Evolutionary conservation across 2,329 filamentous ascomycete species (phyloP), one percentile per base, ranked within the genome.

Genomic region (Didymella pomorum): DNA sequence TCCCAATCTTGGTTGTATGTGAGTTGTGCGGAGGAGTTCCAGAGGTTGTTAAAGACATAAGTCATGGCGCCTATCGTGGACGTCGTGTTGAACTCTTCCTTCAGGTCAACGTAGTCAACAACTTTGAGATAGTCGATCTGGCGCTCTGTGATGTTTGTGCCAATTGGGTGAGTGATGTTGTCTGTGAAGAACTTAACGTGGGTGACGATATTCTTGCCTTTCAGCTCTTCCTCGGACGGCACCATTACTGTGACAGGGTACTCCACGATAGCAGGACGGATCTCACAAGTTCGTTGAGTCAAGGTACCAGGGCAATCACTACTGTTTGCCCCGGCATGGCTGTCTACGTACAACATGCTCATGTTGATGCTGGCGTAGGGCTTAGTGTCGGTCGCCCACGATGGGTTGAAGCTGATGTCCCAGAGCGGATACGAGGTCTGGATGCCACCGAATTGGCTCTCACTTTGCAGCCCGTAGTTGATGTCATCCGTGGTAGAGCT

Each of bases 181-280:
- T 68, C 52, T 8, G 64, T 56, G 50, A 55, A 69, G 56, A 70
- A 70, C 21, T 69, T 69, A 43, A 69, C 41, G 33, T 70, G 66
- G 0, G 61, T 65, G 16, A 70, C 67, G 16, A 70, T 70, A 18
- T 70, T 70, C 2, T 18, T 43, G 2, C 66, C 67, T 0, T 47
- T 16, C 0, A 70, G 46, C 31, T 70, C 67, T 49, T 70, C 64
- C 44, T 69, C 31, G 4, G 66, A 69, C 10, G 68, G 68, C 12
- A 52, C 60, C 66, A 69, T 70, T 33, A 69, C 62, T 1, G 59
- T 64, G n/a, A 70, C 52, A 0, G 68, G 68, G 20, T 70, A 70
- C 28, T 63, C 43, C 9, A 70, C 61, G 6, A 69, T 14, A 4
- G 68, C 66, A 0, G 68, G 66, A 5, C 52, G 58, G 5, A 70